Conservation (phyloP, 306 rosid genomes). For the barrel medic (Medicago truncatula) region MtrunA17r5.0-ANR NC_053042.1:2338001-2338500, state of each 20-base stretch:
- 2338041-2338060: constrained; percentile 22
- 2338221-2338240: constrained; percentile 77
- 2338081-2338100: not conserved
- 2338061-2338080: constrained; percentile 4
- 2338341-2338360: constrained; percentile 94
- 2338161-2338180: constrained; percentile 76
- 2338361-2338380: constrained; percentile 55
- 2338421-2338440: constrained; percentile 2
- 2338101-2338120: constrained; percentile 39
- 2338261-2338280: constrained; percentile 5
- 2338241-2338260: not conserved
- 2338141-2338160: constrained; percentile 62
- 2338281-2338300: not conserved
- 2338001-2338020: not conserved
- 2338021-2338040: constrained; percentile 5
- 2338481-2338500: not conserved
- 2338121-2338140: constrained; percentile 39
- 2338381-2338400: not conserved
- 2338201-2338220: constrained; percentile 89
- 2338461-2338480: not conserved
- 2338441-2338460: not conserved
- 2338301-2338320: constrained; percentile 79
- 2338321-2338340: constrained; percentile 92
- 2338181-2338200: constrained; percentile 85
- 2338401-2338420: not conserved